A percentile compares a stretch with the other conserved stretches of the same genome.
Evolutionary conservation across 305 asterid genomes (phyloP).

Genomic region (Fraxinus velutina): DNA sequence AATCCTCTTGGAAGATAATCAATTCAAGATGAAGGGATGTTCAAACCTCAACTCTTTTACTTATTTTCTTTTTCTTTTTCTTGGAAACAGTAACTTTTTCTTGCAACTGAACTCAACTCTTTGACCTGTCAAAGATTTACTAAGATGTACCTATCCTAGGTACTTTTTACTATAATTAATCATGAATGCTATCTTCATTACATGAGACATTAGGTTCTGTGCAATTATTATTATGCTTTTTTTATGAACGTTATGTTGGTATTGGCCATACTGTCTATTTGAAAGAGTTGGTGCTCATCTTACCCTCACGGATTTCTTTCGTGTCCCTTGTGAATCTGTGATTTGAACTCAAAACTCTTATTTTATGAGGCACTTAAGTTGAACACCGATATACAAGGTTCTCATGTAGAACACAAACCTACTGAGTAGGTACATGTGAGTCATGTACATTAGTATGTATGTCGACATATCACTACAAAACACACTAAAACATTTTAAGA

Average conservation of each 20-base stretch:
- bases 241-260: too few relatives aligned
- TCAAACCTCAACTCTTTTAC: slow-evolving; percentile 20
- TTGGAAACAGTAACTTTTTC: slow-evolving; percentile 5
- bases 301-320: neutral
- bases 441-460: neutral
- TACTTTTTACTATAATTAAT: neutral
- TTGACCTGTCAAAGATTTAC: neutral
- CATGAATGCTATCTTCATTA: neutral
- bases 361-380: neutral
- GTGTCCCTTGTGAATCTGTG: neutral
- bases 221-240: neutral
- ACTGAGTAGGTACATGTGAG: neutral
- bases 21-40: slow-evolving; percentile 22
- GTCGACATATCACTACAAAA: neutral
- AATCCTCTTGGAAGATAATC: slow-evolving; percentile 23
- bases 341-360: neutral
- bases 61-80: slow-evolving; percentile 20
- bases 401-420: neutral
- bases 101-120: neutral
- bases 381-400: neutral
- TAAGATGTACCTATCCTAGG: neutral
- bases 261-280: neutral
- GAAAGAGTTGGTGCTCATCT: neutral
- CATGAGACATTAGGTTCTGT: neutral
- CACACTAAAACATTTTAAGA: neutral